phyloP scores from a whole-genome alignment of 2,329 filamentous ascomycete species.

The Diaporthe destruens region DNA sequence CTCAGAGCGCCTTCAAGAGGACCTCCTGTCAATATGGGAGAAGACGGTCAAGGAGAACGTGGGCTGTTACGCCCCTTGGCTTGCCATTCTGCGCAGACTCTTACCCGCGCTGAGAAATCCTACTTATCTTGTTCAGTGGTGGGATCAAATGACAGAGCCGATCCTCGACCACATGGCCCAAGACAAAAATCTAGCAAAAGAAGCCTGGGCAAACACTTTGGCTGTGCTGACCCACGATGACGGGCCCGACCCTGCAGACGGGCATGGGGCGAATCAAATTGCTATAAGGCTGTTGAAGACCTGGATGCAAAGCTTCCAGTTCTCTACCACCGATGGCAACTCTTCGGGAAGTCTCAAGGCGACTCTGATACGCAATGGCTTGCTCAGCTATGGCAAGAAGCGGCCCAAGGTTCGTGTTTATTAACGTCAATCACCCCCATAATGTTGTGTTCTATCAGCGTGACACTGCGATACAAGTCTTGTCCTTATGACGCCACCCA shows the following conservation, averaged over 20 bases:
- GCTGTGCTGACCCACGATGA: slow-evolving; percentile 74
- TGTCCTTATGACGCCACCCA: not conserved
- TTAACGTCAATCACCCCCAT: slow-evolving; percentile 1
- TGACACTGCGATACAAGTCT: not conserved
- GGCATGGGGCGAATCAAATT: slow-evolving; percentile 60
- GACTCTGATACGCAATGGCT: slow-evolving; percentile 62
- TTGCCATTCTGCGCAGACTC: slow-evolving; percentile 74
- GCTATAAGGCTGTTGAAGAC: slow-evolving; percentile 67
- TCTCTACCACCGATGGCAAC: slow-evolving; percentile 53
- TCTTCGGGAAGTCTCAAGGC: slow-evolving; percentile 60
- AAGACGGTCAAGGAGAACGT: slow-evolving; percentile 70
- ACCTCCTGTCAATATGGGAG: slow-evolving; percentile 76
- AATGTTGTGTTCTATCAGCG: not conserved
- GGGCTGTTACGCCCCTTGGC: slow-evolving; percentile 74
- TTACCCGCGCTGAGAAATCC: slow-evolving; percentile 74
- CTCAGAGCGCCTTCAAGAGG: slow-evolving; percentile 80
- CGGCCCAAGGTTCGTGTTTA: slow-evolving; percentile 65
- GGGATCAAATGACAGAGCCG: slow-evolving; percentile 72
- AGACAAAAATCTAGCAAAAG: slow-evolving; percentile 73
- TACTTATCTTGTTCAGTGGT: slow-evolving; percentile 77
- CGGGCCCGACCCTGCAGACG: slow-evolving; percentile 61
- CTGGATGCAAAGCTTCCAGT: slow-evolving; percentile 66
- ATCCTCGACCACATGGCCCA: slow-evolving; percentile 67
- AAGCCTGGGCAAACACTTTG: slow-evolving; percentile 74
- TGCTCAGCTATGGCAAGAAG: slow-evolving; percentile 74